These are phyloP conservation scores for Oryza glaberrima DNA, from an alignment of 176 grass and related monocot species.

Conservation along the genomic window DNA sequence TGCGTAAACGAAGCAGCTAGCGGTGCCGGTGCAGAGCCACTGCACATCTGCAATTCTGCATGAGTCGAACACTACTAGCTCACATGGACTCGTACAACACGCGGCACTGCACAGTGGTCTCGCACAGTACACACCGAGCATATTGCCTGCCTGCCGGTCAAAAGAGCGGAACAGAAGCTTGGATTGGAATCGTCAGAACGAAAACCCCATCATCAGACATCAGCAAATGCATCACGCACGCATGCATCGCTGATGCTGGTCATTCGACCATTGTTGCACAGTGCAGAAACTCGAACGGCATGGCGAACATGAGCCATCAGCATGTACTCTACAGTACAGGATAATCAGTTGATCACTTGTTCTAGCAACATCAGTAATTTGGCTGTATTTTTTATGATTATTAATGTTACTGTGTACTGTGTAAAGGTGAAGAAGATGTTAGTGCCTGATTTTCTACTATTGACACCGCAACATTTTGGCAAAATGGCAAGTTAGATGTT, in stretches of 20 bases:
- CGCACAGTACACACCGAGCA: background rate
- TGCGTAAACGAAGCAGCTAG: background rate
- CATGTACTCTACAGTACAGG: constrained; percentile 16
- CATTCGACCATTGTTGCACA: background rate
- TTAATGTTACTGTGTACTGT: background rate
- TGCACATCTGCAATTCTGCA: too few species aligned
- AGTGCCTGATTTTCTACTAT: background rate
- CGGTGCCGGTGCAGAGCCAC: too few species aligned
- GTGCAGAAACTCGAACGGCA: constrained; percentile 17
- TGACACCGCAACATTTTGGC: background rate
- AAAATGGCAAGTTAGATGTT: background rate
- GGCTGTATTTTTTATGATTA: background rate
- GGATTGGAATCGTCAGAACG: background rate
- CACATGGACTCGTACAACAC: too few species aligned
- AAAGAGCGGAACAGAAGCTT: background rate
- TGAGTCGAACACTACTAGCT: too few species aligned
- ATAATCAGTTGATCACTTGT: too few species aligned
- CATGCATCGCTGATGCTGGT: constrained; percentile 12
- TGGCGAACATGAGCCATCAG: background rate
- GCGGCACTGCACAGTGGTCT: too few species aligned
- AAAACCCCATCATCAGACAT: constrained; percentile 10
- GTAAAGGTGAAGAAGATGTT: background rate
- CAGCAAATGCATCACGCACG: constrained; percentile 14
- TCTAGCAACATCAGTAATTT: too few species aligned
- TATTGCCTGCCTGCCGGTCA: background rate